These are phyloP conservation scores for Ogataea paraovalis DNA, from an alignment of 805 yeast species.

Conservation along the genomic window DNA sequence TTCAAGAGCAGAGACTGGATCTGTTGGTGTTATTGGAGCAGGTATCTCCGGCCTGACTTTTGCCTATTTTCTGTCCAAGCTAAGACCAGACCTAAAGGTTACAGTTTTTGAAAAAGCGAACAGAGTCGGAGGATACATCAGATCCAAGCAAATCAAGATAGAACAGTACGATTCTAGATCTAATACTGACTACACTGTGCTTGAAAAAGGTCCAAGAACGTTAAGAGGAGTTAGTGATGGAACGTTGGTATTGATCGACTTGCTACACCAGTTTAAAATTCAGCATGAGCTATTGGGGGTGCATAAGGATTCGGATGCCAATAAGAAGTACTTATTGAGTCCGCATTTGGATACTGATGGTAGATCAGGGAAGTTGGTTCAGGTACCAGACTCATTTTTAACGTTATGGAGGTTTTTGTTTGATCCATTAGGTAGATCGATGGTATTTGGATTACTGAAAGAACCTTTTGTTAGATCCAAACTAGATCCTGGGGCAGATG, in stretches of 20 bases:
- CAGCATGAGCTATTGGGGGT: constrained; percentile 56
- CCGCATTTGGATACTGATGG: constrained; percentile 19
- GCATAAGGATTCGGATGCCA: constrained; percentile 54
- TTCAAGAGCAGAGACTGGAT: constrained; percentile 26
- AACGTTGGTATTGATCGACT: constrained; percentile 61
- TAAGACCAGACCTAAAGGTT: constrained; percentile 75
- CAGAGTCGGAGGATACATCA: constrained; percentile 78
- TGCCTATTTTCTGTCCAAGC: constrained; percentile 58
- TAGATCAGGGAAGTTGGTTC: constrained; percentile 40
- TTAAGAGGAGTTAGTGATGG: constrained; percentile 82
- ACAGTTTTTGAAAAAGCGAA: constrained; percentile 54
- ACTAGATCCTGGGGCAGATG: constrained; percentile 44
- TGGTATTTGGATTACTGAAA: constrained; percentile 40
- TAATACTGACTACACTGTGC: constrained; percentile 27
- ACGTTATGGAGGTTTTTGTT: constrained; percentile 30
- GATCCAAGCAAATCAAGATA: constrained; percentile 40
- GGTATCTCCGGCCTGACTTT: constrained; percentile 85
- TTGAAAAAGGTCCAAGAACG: constrained; percentile 92
- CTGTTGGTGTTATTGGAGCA: constrained; percentile 75
- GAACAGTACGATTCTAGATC: constrained; percentile 22
- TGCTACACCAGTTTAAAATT: constrained; percentile 45
- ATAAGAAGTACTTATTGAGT: constrained; percentile 62
- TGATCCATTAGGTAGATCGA: constrained; percentile 24
- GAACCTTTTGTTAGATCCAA: constrained; percentile 46
- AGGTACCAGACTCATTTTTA: constrained; percentile 43